Evolutionary conservation across 1,139 yeast species (phyloP).

Genomic region (Saccharomyces hybrid): DNA sequence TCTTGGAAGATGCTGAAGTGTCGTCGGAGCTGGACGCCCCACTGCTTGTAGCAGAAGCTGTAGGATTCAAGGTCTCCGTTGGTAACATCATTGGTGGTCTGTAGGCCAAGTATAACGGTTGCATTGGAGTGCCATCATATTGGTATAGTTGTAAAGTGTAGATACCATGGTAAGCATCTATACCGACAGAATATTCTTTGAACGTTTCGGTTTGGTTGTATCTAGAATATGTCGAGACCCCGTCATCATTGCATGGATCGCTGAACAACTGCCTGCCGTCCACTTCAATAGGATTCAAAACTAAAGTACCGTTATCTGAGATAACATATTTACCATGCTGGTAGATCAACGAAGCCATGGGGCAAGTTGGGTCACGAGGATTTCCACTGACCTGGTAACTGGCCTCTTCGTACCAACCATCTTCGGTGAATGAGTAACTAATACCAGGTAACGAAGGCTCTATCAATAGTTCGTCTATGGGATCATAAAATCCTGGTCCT

Average conservation of each 20-base stretch:
- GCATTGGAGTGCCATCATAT: conserved; percentile 76
- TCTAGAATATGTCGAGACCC: conserved; percentile 57
- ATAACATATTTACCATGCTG: conserved; percentile 83
- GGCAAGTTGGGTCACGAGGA: conserved; percentile 69
- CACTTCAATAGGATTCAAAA: conserved; percentile 65
- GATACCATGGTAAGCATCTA: conserved; percentile 80
- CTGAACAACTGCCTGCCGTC: conserved; percentile 91
- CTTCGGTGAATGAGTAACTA: conserved; percentile 83
- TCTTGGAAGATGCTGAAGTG: conserved; percentile 12
- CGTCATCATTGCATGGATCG: conserved; percentile 65
- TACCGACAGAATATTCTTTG: conserved; percentile 47
- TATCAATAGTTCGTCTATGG: conserved; percentile 83
- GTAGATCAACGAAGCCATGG: conserved; percentile 70
- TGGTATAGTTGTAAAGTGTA: conserved; percentile 66
- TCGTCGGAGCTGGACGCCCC: conserved; percentile 23
- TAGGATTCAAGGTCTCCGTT: conserved; percentile 83
- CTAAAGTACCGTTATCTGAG: conserved; percentile 56
- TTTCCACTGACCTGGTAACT: conserved; percentile 68
- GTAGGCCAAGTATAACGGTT: conserved; percentile 86
- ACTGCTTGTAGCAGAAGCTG: conserved; percentile 38
- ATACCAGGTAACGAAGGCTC: conserved; percentile 96
- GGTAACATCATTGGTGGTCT: conserved; percentile 96
- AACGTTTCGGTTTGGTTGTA: conserved; percentile 63
- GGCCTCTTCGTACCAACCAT: conserved; percentile 89
- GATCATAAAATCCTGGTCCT: conserved; percentile 95